Evolutionary conservation across 2,329 filamentous ascomycete species (phyloP).

Genomic region (Camptophora hylomeconis): DNA sequence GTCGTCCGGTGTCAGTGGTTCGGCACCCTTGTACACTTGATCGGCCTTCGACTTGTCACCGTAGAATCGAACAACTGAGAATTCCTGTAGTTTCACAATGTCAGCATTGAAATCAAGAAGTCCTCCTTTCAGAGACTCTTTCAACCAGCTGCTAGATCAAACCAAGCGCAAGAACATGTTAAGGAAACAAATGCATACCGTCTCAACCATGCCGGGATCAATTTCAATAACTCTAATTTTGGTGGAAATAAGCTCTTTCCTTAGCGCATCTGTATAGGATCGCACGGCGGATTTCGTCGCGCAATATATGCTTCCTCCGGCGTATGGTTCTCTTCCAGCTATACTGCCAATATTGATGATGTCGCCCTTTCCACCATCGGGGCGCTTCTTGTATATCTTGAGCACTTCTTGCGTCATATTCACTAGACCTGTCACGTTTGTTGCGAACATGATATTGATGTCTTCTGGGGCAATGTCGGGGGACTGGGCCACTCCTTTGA

Average conservation of each 20-base stretch:
- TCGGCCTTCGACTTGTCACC: conserved; percentile 83
- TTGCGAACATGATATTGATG: conserved; percentile 75
- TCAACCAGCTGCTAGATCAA: neutral
- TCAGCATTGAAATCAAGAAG: conserved; percentile 4
- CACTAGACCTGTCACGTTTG: conserved; percentile 90
- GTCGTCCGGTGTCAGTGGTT: conserved; percentile 78
- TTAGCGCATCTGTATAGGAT: conserved; percentile 68
- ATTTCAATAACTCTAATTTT: conserved; percentile 75
- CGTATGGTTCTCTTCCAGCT: conserved; percentile 77
- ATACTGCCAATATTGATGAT: conserved; percentile 94
- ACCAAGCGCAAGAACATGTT: neutral
- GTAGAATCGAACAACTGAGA: conserved; percentile 75
- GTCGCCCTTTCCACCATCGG: conserved; percentile 66
- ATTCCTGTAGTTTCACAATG: conserved; percentile 53
- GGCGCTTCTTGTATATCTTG: conserved; percentile 58
- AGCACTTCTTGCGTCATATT: conserved; percentile 91
- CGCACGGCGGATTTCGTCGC: conserved; percentile 82
- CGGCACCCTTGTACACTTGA: conserved; percentile 60
- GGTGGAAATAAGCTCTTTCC: conserved; percentile 70
- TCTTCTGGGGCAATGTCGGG: conserved; percentile 73
- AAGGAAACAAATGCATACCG: conserved; percentile 34
- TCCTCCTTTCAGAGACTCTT: conserved; percentile 8
- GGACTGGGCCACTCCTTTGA: conserved; percentile 75
- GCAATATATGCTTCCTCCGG: conserved; percentile 82
- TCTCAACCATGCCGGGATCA: conserved; percentile 88